phyloP scores from a whole-genome alignment of 176 grass and related monocot genomes.

The Calamus simplicifolius region DNA sequence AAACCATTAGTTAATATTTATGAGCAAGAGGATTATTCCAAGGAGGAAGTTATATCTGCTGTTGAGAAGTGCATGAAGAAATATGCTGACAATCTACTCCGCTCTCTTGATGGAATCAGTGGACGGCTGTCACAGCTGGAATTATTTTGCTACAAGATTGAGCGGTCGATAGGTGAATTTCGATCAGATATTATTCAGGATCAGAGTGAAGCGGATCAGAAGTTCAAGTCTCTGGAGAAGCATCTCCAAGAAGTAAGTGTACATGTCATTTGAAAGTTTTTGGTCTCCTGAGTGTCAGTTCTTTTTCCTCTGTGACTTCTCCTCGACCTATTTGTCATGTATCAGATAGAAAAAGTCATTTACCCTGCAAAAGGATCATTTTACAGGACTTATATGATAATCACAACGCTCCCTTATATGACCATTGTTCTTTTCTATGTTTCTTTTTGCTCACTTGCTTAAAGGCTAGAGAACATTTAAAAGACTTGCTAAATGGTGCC shows the following conservation, averaged over 20 bases:
- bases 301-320: no score
- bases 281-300: not conserved
- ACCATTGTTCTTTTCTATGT: no score
- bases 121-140: slow-evolving; percentile 80
- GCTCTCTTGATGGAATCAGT: slow-evolving; percentile 74
- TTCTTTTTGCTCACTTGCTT: no score
- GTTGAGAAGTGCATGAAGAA: slow-evolving; percentile 98
- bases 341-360: no score
- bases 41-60: slow-evolving; percentile 39
- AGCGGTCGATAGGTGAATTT: slow-evolving; percentile 74
- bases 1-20: slow-evolving; percentile 68
- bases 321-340: no score
- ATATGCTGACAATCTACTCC: slow-evolving; percentile 76
- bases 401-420: no score
- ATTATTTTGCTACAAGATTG: slow-evolving; percentile 77
- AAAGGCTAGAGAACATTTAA: no score
- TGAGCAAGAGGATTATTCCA: slow-evolving; percentile 57
- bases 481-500: no score
- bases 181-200: slow-evolving; percentile 70
- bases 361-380: no score
- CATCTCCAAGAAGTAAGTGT: slow-evolving; percentile 75
- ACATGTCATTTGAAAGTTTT: not conserved
- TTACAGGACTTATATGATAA: no score
- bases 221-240: slow-evolving; percentile 67
- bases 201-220: slow-evolving; percentile 52